Evolutionary conservation across 805 yeast genomes (phyloP).

Genomic region (Yarrowia alimentaria): DNA sequence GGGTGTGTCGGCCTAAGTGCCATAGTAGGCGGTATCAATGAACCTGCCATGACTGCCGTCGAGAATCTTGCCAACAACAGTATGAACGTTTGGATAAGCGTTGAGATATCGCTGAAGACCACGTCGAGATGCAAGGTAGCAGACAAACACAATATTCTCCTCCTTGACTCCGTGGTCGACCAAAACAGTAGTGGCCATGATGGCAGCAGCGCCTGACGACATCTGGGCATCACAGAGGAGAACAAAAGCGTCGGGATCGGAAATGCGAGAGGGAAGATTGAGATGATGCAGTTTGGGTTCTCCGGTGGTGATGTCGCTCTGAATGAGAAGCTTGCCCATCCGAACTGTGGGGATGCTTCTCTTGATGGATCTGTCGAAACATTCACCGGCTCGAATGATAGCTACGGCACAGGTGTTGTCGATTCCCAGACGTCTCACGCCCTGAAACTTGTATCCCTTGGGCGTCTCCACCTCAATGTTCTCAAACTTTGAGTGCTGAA

Average conservation of each 20-base stretch:
- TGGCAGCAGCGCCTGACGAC: conserved; percentile 88
- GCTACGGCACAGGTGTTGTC: conserved; percentile 68
- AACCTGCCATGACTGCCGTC: conserved; percentile 46
- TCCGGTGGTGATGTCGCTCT: conserved; percentile 84
- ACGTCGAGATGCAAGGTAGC: conserved; percentile 72
- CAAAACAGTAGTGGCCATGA: conserved; percentile 89
- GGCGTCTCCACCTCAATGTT: conserved; percentile 46
- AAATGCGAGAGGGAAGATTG: conserved; percentile 53
- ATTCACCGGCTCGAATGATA: conserved; percentile 87
- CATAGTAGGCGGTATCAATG: conserved; percentile 75
- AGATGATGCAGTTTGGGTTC: conserved; percentile 92
- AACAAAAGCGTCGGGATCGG: conserved; percentile 39
- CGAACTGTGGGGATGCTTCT: conserved; percentile 69
- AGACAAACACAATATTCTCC: conserved; percentile 62
- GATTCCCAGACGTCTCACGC: conserved; percentile 39
- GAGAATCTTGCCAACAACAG: conserved; percentile 63
- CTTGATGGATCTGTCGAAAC: conserved; percentile 76
- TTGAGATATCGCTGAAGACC: conserved; percentile 70
- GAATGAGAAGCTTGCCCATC: conserved; percentile 81
- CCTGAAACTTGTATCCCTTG: conserved; percentile 36
- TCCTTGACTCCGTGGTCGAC: conserved; percentile 72
- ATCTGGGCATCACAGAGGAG: conserved; percentile 83
- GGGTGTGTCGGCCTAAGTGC: conserved; percentile 45
- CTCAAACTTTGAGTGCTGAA: conserved; percentile 39
- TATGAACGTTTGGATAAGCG: conserved; percentile 68